Base-by-base conservation (phyloP, 352 stramenopile genomes). In the Globisporangium okanoganense region DNA sequence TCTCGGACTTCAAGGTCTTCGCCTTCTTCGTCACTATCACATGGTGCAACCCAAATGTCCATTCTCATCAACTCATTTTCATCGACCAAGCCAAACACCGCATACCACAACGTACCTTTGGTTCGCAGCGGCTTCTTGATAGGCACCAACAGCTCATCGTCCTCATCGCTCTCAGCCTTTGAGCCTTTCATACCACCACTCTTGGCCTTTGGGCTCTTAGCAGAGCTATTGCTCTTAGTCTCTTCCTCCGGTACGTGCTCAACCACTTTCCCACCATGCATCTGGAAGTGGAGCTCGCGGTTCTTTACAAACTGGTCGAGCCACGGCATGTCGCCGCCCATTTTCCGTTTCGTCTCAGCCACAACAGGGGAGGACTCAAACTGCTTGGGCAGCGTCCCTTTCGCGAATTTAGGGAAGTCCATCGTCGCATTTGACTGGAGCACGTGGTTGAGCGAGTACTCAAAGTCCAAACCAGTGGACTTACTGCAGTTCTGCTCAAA, bases 401-500 rank as follows among this genome's bases (percentile, higher is more conserved):
- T 56, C 9, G 49, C 50, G 59, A 89, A 89, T 14, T 52, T 70
- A 0, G 79, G 79, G 25, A 87, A 70, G 54, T 73, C 67, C 12
- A 55, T 64, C 13, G 62, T 70, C 31, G 79, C 79, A 33, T 61
- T 68, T 9, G 79, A 87, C 61, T 78, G 64, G 27, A 84, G 55
- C 12, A 74, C 62, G 13, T 67, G 56, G 7, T 51, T 59, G 18
- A 85, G 63, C 14, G 80, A 70, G 38, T 35, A 38, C 55, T 90
- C 74, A 62, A 90, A 90, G 27, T 56, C 65, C 25, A 16, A 29
- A 58, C 40, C 76, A 24, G 52, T 82, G 60, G 61, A 71, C 6
- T 60, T 49, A 44, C 65, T 72, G 8, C 70, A 67, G 10, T 69
- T 52, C 12, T 72, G 64, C n/a, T 82, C 69, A 43, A 73, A 85